Percentiles rank a stretch among this genome's conserved stretches.
Evolutionary conservation across 2,329 filamentous ascomycete species (phyloP).

Genomic region (Triangularia setosa): DNA sequence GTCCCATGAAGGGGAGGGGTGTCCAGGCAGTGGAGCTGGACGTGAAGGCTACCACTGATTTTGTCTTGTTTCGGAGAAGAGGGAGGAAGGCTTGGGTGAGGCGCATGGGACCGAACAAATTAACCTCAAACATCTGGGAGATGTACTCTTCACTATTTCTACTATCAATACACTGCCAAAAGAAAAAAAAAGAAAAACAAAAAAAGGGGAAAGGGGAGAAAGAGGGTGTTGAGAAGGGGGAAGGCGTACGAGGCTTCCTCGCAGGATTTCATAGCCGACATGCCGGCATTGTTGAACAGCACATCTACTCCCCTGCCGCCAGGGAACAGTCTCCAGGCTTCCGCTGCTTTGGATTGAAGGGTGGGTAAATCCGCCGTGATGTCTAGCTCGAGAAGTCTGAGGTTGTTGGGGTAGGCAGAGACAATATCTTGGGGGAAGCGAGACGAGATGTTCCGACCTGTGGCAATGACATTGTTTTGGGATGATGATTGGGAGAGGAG

Average conservation of each 20-base stretch:
- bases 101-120: slow-evolving; percentile 16
- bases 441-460: slow-evolving; percentile 27
- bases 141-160: slow-evolving; percentile 9
- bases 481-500: slow-evolving; percentile 29
- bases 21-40: slow-evolving; percentile 29
- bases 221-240: too few species aligned
- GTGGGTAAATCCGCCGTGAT: slow-evolving; percentile 21
- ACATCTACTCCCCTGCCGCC: slow-evolving; percentile 34
- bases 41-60: slow-evolving; percentile 28
- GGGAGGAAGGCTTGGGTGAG: slow-evolving; percentile 17
- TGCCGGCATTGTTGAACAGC: slow-evolving; percentile 35
- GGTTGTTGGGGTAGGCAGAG: slow-evolving; percentile 18
- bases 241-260: slow-evolving; percentile 32
- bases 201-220: neutral
- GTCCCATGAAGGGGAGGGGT: slow-evolving; percentile 30
- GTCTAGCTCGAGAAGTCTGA: slow-evolving; percentile 32
- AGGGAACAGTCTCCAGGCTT: slow-evolving; percentile 30
- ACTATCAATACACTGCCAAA: too few species aligned
- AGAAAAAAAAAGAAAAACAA: too few species aligned
- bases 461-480: slow-evolving; percentile 32
- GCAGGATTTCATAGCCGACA: slow-evolving; percentile 25
- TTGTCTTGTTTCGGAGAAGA: slow-evolving; percentile 5
- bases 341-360: slow-evolving; percentile 23
- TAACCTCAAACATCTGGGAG: slow-evolving; percentile 6
- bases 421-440: slow-evolving; percentile 25